phyloP scores from a whole-genome alignment of 1,139 yeast species.

The Geotrichum citri-aurantii region DNA sequence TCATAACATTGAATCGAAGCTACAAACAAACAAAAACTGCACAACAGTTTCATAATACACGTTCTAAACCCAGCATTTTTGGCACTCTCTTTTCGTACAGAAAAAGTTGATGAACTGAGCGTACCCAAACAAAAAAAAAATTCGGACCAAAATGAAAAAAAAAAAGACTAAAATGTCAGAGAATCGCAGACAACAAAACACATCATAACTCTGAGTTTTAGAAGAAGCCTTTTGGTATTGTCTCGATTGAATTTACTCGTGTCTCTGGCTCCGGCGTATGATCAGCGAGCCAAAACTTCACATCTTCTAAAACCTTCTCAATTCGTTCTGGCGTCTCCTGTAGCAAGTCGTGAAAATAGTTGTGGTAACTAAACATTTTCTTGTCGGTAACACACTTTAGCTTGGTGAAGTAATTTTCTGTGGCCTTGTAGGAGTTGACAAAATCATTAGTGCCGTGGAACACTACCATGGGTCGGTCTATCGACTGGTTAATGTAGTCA shows the following conservation, averaged over 20 bases:
- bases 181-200: not conserved
- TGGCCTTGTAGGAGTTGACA: conserved; percentile 51
- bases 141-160: not conserved
- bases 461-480: conserved; percentile 45
- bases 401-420: not conserved
- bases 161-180: not conserved
- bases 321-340: conserved; percentile 42
- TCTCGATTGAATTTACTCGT: not conserved
- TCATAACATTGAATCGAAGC: not conserved
- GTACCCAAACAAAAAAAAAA: not conserved
- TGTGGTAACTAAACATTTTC: conserved; percentile 34
- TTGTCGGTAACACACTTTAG: conserved; percentile 28
- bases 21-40: not conserved
- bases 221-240: not conserved
- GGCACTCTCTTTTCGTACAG: not conserved
- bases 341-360: conserved; percentile 35
- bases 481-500: conserved; percentile 42
- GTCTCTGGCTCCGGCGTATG: conserved; percentile 17
- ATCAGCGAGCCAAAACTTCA: conserved; percentile 40
- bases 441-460: conserved; percentile 49
- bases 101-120: not conserved
- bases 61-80: not conserved
- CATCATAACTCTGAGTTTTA: not conserved
- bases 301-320: conserved; percentile 34
- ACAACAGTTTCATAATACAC: not conserved